Conservation (phyloP, 306 rosid species). For the Ammopiptanthus mongolicus region DNA sequence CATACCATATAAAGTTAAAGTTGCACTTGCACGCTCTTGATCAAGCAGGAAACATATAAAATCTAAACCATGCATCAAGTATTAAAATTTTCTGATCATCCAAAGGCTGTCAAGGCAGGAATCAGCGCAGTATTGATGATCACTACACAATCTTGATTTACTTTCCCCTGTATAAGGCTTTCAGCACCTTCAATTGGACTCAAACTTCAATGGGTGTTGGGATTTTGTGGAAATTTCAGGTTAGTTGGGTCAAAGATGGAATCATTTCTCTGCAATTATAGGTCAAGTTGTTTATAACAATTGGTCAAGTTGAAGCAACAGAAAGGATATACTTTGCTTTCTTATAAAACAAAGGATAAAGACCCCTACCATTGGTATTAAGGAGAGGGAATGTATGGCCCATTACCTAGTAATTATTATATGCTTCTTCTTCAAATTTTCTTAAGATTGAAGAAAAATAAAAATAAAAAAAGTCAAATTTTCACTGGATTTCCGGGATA, state of each 20-base stretch:
- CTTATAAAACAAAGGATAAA: constrained; percentile 4
- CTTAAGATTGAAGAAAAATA: not conserved
- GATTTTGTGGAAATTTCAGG: constrained; percentile 9
- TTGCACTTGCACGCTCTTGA: not conserved
- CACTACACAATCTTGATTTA: constrained; percentile 9
- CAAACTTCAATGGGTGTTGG: not conserved
- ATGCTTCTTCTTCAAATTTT: constrained; percentile 20
- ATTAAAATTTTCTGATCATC: not conserved
- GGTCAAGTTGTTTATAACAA: constrained; percentile 7
- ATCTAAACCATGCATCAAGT: not conserved
- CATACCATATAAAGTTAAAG: not conserved
- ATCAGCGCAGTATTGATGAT: not conserved
- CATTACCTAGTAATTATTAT: constrained; percentile 7
- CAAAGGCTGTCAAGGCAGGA: constrained; percentile 1
- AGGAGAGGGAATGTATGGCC: constrained; percentile 28
- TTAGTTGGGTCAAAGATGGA: not conserved
- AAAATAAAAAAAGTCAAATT: constrained; percentile 19
- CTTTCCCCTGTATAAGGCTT: constrained; percentile 4
- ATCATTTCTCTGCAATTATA: constrained; percentile 15
- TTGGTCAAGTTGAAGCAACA: constrained; percentile 22
- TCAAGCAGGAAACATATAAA: not conserved
- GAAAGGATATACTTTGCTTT: not conserved
- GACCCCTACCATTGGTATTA: constrained; percentile 9
- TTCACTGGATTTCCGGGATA: constrained; percentile 52
- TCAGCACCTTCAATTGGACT: not conserved